phyloP scores from a whole-genome alignment of 805 yeast species.

The Kodamaea leandrae region DNA sequence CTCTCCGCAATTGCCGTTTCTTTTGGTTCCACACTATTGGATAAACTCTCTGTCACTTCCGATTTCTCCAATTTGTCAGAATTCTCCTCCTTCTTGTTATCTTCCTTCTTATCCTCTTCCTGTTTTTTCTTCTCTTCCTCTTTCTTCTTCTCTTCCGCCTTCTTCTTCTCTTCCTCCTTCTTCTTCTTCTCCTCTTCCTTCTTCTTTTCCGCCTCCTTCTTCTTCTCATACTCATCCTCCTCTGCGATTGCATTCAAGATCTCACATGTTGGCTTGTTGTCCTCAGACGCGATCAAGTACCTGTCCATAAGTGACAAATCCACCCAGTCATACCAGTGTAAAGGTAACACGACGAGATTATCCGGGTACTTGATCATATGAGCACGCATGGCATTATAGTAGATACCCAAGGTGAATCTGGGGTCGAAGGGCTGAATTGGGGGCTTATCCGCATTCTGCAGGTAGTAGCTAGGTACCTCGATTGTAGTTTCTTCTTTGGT shows the following conservation, averaged over 20 bases:
- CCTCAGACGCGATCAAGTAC: constrained; percentile 9
- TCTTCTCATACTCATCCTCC: constrained; percentile 12
- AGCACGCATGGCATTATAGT: constrained; percentile 12
- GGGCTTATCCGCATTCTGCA: constrained; percentile 12
- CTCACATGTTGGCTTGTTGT: constrained; percentile 16
- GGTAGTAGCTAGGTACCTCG: constrained; percentile 7
- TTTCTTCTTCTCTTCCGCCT: constrained; percentile 10
- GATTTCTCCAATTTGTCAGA: constrained; percentile 4
- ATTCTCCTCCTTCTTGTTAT: constrained; percentile 9
- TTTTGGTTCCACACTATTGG: too few relatives aligned
- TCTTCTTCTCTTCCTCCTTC: constrained; percentile 5
- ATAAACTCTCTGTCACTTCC: constrained; percentile 2
- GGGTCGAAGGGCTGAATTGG: constrained; percentile 26
- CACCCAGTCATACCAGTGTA: constrained; percentile 58
- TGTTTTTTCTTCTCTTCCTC: constrained; percentile 10
- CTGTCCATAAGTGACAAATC: constrained; percentile 43
- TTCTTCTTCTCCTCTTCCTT: constrained; percentile 3
- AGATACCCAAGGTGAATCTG: constrained; percentile 23
- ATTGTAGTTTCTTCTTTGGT: constrained; percentile 11
- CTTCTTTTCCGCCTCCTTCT: constrained; percentile 9
- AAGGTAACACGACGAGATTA: constrained; percentile 23
- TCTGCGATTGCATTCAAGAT: constrained; percentile 10
- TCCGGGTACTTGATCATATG: constrained; percentile 14
- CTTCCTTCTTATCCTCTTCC: constrained; percentile 11
- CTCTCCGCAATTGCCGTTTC: neutral